Evolutionary conservation across 371 early-diverging fungal genomes (phyloP).

Genomic region (Haplosporangium sp.): DNA sequence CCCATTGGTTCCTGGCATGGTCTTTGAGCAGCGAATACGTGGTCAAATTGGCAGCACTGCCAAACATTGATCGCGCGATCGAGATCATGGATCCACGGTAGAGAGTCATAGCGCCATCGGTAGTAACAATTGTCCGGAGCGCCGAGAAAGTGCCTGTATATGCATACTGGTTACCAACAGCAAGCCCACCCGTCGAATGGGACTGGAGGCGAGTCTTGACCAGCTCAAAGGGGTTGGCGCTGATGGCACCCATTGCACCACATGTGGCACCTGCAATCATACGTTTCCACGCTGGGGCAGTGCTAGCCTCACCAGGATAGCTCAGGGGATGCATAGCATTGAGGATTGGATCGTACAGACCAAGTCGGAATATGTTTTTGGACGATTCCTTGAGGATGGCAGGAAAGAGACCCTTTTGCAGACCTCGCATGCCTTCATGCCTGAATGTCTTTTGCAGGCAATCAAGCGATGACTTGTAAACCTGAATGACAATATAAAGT

Average conservation of each 20-base stretch:
- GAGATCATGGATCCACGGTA: slow-evolving; percentile 66
- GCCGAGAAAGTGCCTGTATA: slow-evolving; percentile 71
- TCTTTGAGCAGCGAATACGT: slow-evolving; percentile 74
- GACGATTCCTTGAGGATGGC: slow-evolving; percentile 74
- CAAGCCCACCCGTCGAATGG: slow-evolving; percentile 57
- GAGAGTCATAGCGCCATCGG: slow-evolving; percentile 64
- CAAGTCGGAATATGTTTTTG: slow-evolving; percentile 77
- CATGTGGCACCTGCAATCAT: slow-evolving; percentile 75
- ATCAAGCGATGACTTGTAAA: slow-evolving; percentile 73
- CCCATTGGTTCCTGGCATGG: slow-evolving; percentile 61
- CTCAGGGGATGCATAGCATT: slow-evolving; percentile 64
- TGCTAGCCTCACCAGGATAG: slow-evolving; percentile 56
- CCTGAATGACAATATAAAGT: slow-evolving; percentile 31
- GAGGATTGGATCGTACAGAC: slow-evolving; percentile 77
- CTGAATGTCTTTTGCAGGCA: slow-evolving; percentile 69
- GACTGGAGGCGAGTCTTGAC: slow-evolving; percentile 76
- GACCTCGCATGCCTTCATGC: slow-evolving; percentile 71
- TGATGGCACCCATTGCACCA: slow-evolving; percentile 77
- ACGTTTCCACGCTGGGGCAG: slow-evolving; percentile 76
- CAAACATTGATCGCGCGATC: slow-evolving; percentile 70
- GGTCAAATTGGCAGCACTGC: slow-evolving; percentile 71
- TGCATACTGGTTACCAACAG: slow-evolving; percentile 71
- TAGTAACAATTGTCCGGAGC: slow-evolving; percentile 57
- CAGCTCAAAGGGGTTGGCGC: slow-evolving; percentile 79
- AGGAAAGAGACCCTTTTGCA: slow-evolving; percentile 77